Evolutionary conservation across 2,329 filamentous ascomycete genomes (phyloP), one percentile per base, ranked within the genome.

Genomic region (Aspergillus sp.): DNA sequence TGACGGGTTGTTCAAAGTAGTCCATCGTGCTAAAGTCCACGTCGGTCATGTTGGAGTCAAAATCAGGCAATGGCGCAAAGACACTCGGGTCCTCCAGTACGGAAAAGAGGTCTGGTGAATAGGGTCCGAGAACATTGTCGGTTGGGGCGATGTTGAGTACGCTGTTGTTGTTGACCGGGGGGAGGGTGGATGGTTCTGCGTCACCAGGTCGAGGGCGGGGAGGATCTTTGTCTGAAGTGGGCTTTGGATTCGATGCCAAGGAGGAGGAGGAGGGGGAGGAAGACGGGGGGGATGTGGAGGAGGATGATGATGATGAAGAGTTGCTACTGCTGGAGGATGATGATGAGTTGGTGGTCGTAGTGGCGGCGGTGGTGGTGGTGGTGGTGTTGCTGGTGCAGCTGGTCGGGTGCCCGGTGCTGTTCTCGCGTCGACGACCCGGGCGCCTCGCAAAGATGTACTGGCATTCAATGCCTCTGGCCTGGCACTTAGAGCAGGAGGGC

Each of bases 381-480:
- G n/a, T 41, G 44, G 9, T 48, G 7, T 18, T 15, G 38, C 45
- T 34, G 7, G 54, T 44, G 17, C 39, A 39, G 18, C 26, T 50
- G 17, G 22, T 18, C 44, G 47, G 39, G 17, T 58, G 51, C 6
- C 55, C 49, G 22, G 17, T 13, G 34, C 18, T 36, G 24, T 49
- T 53, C 20, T 61, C 62, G 8, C 55, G 65, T 39, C 61, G 64
- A 12, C 69, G 62, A 3, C 69, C 69, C 13, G 63, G 62, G 30
- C 69, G 64, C 61, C 66, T 71, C 3, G 68, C 68, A 24, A 62
- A 62, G 48, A 71, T 58, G 58, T 74, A 76, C 39, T 71, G 60
- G 58, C 73, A 76, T 5, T 56, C 38, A 11, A 66, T 57, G 24
- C 64, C 65, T 45, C 69, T 61, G 39, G 65, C 69, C 34, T 59